These are phyloP conservation scores for Candida alai DNA, from an alignment of 805 yeast species.

Conservation along the genomic window DNA sequence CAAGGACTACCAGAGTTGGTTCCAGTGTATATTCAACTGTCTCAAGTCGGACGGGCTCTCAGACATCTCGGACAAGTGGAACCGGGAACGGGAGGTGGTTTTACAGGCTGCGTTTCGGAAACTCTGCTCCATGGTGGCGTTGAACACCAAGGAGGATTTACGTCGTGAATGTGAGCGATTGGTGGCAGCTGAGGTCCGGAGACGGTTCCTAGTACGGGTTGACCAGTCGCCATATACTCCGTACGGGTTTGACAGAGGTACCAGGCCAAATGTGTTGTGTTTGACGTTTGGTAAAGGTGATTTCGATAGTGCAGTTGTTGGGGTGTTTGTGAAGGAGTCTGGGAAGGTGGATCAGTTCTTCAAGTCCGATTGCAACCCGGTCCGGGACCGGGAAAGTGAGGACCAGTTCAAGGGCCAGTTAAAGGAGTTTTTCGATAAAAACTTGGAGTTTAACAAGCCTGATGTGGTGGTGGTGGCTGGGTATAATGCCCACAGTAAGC, in stretches of 20 bases:
- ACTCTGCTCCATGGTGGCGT: conserved; percentile 61
- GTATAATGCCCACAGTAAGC: conserved; percentile 67
- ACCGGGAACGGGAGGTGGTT: conserved; percentile 63
- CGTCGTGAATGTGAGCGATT: conserved; percentile 71
- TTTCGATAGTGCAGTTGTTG: conserved; percentile 80
- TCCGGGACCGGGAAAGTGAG: conserved; percentile 41
- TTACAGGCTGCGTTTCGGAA: conserved; percentile 65
- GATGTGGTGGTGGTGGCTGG: conserved; percentile 92
- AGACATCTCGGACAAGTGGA: conserved; percentile 77
- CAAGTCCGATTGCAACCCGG: conserved; percentile 73
- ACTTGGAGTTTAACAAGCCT: conserved; percentile 52
- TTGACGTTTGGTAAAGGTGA: conserved; percentile 85
- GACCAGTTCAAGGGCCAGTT: conserved; percentile 58
- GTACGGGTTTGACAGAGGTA: conserved; percentile 69
- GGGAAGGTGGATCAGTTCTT: conserved; percentile 74
- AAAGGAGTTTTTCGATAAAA: conserved; percentile 58
- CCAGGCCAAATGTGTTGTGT: conserved; percentile 79
- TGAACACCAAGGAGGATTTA: conserved; percentile 79
- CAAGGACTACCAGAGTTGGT: conserved; percentile 42
- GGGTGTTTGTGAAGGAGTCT: conserved; percentile 70
- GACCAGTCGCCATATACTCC: conserved; percentile 96
- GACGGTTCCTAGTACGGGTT: conserved; percentile 61
- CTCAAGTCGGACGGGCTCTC: conserved; percentile 76
- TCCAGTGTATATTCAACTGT: conserved; percentile 39
- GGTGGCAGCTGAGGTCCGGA: conserved; percentile 67